Percentiles rank a stretch among this genome's conserved stretches.
These are phyloP conservation scores for Syzygium grande DNA, from an alignment of 345 rosid species.

Conservation along the genomic window DNA sequence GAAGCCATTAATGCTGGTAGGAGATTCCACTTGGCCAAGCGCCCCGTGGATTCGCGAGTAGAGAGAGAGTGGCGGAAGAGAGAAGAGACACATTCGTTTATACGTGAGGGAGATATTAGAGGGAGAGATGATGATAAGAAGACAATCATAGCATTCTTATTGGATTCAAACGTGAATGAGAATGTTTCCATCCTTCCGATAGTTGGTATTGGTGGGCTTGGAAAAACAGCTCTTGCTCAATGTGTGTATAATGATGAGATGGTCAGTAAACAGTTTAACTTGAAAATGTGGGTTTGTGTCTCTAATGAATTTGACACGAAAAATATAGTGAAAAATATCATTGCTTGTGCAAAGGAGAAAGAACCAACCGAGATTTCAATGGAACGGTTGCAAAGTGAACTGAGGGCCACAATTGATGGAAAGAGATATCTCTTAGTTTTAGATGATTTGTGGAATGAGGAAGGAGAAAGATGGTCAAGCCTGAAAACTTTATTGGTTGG, in stretches of 20 bases:
- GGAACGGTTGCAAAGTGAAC: accelerated
- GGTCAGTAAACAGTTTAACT: accelerated
- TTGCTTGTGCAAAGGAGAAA: accelerated
- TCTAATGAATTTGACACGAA: accelerated
- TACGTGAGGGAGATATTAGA: accelerated
- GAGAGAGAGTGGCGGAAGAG: no score
- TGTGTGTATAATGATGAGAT: accelerated
- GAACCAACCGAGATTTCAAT: accelerated
- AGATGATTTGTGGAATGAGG: accelerated
- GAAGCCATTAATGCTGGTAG: neutral
- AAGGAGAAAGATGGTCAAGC: accelerated
- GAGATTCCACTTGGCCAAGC: neutral
- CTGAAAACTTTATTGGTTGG: accelerated
- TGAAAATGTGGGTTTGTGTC: neutral
- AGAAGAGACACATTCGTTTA: neutral
- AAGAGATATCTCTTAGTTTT: neutral
- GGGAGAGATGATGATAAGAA: neutral
- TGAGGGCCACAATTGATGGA: accelerated
- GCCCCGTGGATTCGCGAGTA: accelerated
- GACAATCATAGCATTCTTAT: accelerated
- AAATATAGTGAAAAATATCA: accelerated
- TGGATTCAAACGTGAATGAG: accelerated
- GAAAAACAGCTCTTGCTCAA: neutral
- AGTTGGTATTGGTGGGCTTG: neutral
- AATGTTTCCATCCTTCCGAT: neutral